Base-by-base conservation (phyloP, 106 monocot genomes). In the Acorus calamus region DNA sequence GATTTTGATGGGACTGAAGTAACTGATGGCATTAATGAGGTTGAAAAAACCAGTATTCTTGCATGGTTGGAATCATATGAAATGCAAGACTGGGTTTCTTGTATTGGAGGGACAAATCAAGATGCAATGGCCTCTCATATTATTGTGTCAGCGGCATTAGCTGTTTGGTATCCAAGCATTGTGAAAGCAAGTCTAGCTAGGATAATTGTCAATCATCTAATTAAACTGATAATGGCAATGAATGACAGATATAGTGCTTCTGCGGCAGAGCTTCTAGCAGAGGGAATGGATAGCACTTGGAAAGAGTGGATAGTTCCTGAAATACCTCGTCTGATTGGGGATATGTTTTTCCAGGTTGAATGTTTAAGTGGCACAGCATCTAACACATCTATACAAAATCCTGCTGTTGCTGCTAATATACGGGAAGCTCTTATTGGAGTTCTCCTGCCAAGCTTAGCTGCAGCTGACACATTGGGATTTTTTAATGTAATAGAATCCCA, bases 161-260 rank as follows among this genome's bases (percentile, higher is more conserved):
- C 78, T 61, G 98, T 92, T 73, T 98, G 98, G 98, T 98, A 98
- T 69, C 98, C 98, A 53, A 92, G 85, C 63, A 81, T 88, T 71
- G 91, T 92, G 69, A 92, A 88, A 70, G 61, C 67, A 55, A 68
- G 72, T 28, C 74, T 98, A 65, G 67, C 85, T 12, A 70, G 41
- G 68, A 58, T 80, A 54, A 88, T 98, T 52, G 77, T 75, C 45
- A 77, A 77, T 56, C 84, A 79, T 49, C 60, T 98, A 77, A 61
- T 92, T 66, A 98, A 98, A 71, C 79, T 98, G 64, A 83, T 98
- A 60, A 92, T 88, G 88, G 74, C 92, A 3, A 84, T 76, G 77
- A 88, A 92, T 79, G 88, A 98, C 3, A 66, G 51, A n/a, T 88
- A 88, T 63, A 98, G 98, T 71, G 76, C 92, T 50, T 92, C 98